These are phyloP conservation scores for Phycomyces nitens DNA, from an alignment of 192 early-diverging fungal species.

Conservation along the genomic window DNA sequence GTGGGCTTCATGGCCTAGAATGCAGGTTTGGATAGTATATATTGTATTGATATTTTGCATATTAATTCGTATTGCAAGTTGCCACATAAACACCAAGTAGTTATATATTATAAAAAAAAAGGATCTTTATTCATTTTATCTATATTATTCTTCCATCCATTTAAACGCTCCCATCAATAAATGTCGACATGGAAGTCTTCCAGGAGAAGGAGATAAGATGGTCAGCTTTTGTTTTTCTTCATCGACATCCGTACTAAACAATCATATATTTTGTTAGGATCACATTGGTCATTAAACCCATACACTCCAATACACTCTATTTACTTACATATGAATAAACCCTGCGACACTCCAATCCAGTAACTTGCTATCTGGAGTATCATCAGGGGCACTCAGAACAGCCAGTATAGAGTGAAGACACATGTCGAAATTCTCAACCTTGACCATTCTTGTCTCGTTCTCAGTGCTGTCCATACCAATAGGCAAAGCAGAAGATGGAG, in stretches of 20 bases:
- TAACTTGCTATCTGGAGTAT: constrained; percentile 48
- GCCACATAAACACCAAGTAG: too few species aligned
- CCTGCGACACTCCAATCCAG: constrained; percentile 66
- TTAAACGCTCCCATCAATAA: constrained; percentile 81
- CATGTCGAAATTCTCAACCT: constrained; percentile 76
- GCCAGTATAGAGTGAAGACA: constrained; percentile 85
- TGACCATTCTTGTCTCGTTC: constrained; percentile 75
- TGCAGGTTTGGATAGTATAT: too few species aligned
- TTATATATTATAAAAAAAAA: too few species aligned
- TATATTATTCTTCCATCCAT: constrained; percentile 80
- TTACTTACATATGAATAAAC: constrained; percentile 79
- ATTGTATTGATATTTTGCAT: too few species aligned
- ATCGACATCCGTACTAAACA: constrained; percentile 71
- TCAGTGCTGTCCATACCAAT: constrained; percentile 78
- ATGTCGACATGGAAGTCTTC: constrained; percentile 80
- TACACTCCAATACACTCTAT: constrained; percentile 24
- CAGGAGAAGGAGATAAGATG: constrained; percentile 82
- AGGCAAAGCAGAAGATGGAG: constrained; percentile 89
- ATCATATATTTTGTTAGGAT: background rate
- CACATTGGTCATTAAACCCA: background rate
- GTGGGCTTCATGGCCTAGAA: too few species aligned
- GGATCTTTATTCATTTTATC: constrained; percentile 1
- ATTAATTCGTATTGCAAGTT: too few species aligned
- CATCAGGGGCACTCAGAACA: constrained; percentile 63
- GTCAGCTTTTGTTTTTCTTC: constrained; percentile 79